These are phyloP conservation scores for Tolypocladium ovalisporum DNA, from an alignment of 2,329 filamentous ascomycete species.

Conservation along the genomic window DNA sequence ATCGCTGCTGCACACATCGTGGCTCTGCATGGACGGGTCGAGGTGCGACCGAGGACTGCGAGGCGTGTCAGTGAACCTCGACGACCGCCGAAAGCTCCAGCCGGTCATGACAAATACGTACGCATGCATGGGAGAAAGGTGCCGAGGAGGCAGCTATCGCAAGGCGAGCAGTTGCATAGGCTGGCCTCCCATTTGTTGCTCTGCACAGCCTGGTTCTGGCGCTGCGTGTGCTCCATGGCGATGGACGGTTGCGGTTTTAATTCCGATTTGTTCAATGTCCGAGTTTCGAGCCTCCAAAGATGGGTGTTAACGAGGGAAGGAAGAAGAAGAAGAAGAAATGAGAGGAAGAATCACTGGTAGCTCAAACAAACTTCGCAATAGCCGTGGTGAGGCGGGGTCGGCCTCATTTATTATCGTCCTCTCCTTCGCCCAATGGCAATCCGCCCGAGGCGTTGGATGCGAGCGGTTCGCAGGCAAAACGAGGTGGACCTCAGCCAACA, in stretches of 20 bases:
- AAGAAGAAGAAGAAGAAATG: neutral
- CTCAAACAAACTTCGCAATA: neutral
- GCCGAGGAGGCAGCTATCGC: constrained; percentile 25
- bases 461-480: too few species aligned
- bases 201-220: neutral
- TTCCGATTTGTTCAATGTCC: neutral
- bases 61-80: neutral
- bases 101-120: constrained; percentile 16
- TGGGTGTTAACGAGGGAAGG: neutral
- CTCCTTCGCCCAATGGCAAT: neutral
- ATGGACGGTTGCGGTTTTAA: neutral
- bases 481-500: too few species aligned
- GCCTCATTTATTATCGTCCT: neutral
- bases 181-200: constrained; percentile 23
- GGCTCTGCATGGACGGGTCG: constrained; percentile 29
- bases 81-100: neutral
- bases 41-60: constrained; percentile 31
- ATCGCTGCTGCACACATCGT: constrained; percentile 28
- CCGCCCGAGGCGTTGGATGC: neutral
- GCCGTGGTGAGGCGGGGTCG: neutral
- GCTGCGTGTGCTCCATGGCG: neutral
- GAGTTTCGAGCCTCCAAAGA: neutral
- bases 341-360: neutral
- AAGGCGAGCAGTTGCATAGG: constrained; percentile 29
- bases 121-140: constrained; percentile 31